phyloP scores from a whole-genome alignment of 176 grass and related monocot species.

The Oryza officinalis region DNA sequence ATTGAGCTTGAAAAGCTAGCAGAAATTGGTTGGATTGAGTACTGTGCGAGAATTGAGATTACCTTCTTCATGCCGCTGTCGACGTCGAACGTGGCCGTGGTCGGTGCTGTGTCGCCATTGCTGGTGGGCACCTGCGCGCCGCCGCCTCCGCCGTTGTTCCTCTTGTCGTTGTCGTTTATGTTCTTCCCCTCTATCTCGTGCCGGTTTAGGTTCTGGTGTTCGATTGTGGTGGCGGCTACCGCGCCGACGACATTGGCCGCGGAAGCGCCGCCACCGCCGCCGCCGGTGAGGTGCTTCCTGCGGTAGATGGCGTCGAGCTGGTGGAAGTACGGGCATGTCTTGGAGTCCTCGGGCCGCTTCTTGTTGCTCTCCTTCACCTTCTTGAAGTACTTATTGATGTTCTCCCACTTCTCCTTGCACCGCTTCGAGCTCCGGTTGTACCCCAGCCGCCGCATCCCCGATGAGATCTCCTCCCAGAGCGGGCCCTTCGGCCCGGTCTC shows the following conservation, averaged over 20 bases:
- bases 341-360: conserved; percentile 84
- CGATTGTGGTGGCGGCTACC: background rate
- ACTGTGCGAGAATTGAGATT: conserved; percentile 1
- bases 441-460: conserved; percentile 72
- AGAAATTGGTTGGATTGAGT: background rate
- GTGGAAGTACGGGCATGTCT: conserved; percentile 97
- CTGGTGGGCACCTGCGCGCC: conserved; percentile 18
- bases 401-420: conserved; percentile 99
- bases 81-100: conserved; percentile 17
- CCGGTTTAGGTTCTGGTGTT: conserved; percentile 11
- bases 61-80: conserved; percentile 37
- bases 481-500: conserved; percentile 81
- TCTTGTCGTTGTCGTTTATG: conserved; percentile 46
- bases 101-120: conserved; percentile 33
- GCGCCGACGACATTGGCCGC: conserved; percentile 19
- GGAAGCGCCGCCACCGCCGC: background rate
- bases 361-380: conserved; percentile 98
- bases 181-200: conserved; percentile 58
- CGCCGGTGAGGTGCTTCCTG: conserved; percentile 41
- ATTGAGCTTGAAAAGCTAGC: background rate
- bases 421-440: conserved; percentile 88
- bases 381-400: conserved; percentile 99
- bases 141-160: conserved; percentile 45
- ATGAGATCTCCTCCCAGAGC: conserved; percentile 91
- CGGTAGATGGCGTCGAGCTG: conserved; percentile 84